These are phyloP conservation scores for Lactarius indigo DNA, from an alignment of 768 basidiomycete genomes.

Conservation along the genomic window DNA sequence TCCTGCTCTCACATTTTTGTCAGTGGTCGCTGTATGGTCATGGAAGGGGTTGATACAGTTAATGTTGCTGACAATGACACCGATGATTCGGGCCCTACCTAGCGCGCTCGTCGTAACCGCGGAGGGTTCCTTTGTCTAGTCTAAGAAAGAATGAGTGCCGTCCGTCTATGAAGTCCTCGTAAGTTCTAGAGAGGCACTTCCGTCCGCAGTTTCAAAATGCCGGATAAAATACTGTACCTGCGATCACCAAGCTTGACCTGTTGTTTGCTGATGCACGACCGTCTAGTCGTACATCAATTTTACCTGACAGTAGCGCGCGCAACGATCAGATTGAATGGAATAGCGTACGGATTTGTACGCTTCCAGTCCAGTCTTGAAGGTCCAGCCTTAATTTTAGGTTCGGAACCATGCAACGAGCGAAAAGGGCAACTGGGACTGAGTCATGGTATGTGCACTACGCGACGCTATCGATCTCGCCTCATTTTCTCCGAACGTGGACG, in stretches of 20 bases:
- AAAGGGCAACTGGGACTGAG: constrained; percentile 14
- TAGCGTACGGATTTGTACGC: neutral
- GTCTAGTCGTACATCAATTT: neutral
- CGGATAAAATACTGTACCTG: neutral
- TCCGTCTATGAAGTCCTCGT: neutral
- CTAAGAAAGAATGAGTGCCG: constrained; percentile 5
- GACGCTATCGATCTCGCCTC: constrained; percentile 13
- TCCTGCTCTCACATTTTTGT: neutral
- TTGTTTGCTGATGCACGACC: neutral
- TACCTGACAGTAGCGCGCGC: neutral
- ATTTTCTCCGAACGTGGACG: constrained; percentile 4
- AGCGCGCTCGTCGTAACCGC: constrained; percentile 4
- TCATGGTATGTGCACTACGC: neutral
- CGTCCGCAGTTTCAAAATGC: neutral
- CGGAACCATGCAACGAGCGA: neutral
- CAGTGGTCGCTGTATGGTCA: neutral
- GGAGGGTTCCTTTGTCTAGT: constrained; percentile 1
- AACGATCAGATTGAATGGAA: neutral
- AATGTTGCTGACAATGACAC: constrained; percentile 12
- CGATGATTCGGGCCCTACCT: constrained; percentile 6
- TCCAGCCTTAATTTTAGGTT: constrained; percentile 9
- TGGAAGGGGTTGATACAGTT: neutral
- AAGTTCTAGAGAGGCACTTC: neutral
- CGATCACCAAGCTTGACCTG: neutral
- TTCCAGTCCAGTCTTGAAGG: neutral